Evolutionary conservation across 306 rosid species (phyloP).

Genomic region (Senna siamea): DNA sequence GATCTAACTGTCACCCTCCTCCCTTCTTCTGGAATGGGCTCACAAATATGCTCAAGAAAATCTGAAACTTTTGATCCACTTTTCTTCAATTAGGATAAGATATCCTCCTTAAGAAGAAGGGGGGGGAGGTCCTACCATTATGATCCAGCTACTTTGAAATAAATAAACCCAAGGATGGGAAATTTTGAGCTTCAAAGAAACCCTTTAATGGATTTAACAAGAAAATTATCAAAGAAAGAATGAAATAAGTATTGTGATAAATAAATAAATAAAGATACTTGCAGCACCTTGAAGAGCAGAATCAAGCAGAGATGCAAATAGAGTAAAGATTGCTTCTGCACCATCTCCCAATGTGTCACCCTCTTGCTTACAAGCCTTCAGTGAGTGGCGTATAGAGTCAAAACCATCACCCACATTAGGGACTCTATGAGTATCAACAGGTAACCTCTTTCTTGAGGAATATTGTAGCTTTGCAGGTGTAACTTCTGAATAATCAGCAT

Average conservation of each 20-base stretch:
- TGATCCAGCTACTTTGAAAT: slow-evolving; percentile 21
- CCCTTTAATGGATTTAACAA: slow-evolving; percentile 7
- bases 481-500: slow-evolving; percentile 52
- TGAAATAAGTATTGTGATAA: background rate
- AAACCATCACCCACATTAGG: slow-evolving; percentile 54
- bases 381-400: slow-evolving; percentile 57
- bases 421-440: slow-evolving; percentile 52
- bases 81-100: background rate
- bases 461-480: slow-evolving; percentile 49
- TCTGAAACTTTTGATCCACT: background rate
- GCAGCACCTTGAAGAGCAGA: slow-evolving; percentile 75
- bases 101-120: background rate
- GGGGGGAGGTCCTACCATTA: slow-evolving; percentile 11
- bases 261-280: slow-evolving; percentile 29
- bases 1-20: too few relatives aligned
- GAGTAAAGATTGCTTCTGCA: slow-evolving; percentile 61
- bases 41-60: background rate
- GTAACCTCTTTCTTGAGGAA: slow-evolving; percentile 57
- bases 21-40: background rate
- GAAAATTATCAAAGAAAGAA: slow-evolving; percentile 7
- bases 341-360: slow-evolving; percentile 63
- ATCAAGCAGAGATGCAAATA: slow-evolving; percentile 82
- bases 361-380: slow-evolving; percentile 69
- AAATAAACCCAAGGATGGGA: slow-evolving; percentile 15
- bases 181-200: slow-evolving; percentile 24